Conservation (phyloP, 495 filamentous ascomycete genomes). For the Clohesyomyces aquaticus region DNA sequence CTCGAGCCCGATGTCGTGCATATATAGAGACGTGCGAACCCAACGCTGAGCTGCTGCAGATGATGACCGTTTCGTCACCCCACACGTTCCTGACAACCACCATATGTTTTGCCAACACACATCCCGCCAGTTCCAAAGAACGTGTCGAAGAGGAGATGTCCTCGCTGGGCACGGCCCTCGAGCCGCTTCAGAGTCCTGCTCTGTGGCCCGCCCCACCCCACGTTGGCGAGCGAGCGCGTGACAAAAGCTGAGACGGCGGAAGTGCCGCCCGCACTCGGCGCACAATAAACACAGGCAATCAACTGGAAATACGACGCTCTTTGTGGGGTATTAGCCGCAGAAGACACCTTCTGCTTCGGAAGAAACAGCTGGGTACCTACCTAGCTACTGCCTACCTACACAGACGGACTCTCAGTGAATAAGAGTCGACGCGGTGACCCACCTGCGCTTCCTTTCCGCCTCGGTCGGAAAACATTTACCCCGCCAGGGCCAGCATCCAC, state of each 20-base stretch:
- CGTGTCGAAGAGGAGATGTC: too few species aligned
- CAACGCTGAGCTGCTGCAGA: neutral
- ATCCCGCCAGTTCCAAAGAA: too few species aligned
- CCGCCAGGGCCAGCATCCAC: conserved; percentile 6
- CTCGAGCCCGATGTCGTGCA: neutral
- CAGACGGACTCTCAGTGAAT: too few species aligned
- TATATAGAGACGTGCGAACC: conserved; percentile 5
- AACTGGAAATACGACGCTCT: neutral
- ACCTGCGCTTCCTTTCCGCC: conserved; percentile 13
- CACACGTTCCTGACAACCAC: neutral
- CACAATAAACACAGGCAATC: conserved; percentile 21
- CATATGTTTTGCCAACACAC: neutral
- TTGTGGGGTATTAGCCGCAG: conserved; percentile 15
- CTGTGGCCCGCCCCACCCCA: neutral
- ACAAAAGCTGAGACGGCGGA: neutral
- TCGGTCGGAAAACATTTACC: conserved; percentile 39
- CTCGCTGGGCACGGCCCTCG: too few species aligned
- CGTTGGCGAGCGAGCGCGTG: neutral
- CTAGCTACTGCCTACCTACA: too few species aligned
- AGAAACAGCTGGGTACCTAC: neutral
- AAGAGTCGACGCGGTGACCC: too few species aligned
- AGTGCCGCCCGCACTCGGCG: conserved; percentile 13
- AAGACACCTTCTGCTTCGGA: conserved; percentile 8
- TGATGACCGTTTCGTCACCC: neutral
- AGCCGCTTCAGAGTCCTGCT: conserved; percentile 8